These are phyloP conservation scores for Leucocoprinus leucothites DNA, from an alignment of 768 basidiomycete species.

Conservation along the genomic window DNA sequence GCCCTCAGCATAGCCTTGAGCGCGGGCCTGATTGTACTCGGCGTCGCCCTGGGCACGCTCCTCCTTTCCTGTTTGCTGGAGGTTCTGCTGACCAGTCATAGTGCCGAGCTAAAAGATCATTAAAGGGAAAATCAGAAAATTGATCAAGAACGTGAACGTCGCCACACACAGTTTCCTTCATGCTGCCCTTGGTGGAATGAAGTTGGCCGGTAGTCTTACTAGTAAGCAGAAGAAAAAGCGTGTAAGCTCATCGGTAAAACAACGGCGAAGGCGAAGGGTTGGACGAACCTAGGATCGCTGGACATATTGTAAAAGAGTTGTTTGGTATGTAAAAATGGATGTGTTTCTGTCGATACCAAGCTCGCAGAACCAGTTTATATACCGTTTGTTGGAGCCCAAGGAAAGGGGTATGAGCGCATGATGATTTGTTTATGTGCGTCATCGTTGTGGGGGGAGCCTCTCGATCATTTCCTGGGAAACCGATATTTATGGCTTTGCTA, in stretches of 20 bases:
- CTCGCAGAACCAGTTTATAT: not conserved
- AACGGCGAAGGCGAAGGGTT: not conserved
- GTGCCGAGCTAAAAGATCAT: conserved; percentile 26
- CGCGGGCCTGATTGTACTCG: conserved; percentile 42
- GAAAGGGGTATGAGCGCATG: not conserved
- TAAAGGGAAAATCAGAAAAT: not conserved
- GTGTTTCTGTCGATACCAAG: no score
- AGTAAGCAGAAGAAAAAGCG: not conserved
- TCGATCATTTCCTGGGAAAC: not conserved
- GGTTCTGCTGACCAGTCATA: conserved; percentile 39
- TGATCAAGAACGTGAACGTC: not conserved
- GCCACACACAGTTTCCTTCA: conserved; percentile 26
- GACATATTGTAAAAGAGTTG: conserved; percentile 1
- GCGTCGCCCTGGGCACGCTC: conserved; percentile 47
- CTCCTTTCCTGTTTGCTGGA: conserved; percentile 41
- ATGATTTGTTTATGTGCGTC: not conserved
- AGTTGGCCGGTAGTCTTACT: conserved; percentile 38
- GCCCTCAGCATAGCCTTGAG: conserved; percentile 45
- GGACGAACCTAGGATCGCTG: conserved; percentile 12
- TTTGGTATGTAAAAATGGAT: not conserved
- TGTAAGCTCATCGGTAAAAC: not conserved
- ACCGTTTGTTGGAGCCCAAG: not conserved
- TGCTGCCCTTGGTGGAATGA: conserved; percentile 36
- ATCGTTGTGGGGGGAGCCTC: not conserved
- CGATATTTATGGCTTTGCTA: no score